phyloP scores from a whole-genome alignment of 441 rosid genomes.

The Breynia disticha region DNA sequence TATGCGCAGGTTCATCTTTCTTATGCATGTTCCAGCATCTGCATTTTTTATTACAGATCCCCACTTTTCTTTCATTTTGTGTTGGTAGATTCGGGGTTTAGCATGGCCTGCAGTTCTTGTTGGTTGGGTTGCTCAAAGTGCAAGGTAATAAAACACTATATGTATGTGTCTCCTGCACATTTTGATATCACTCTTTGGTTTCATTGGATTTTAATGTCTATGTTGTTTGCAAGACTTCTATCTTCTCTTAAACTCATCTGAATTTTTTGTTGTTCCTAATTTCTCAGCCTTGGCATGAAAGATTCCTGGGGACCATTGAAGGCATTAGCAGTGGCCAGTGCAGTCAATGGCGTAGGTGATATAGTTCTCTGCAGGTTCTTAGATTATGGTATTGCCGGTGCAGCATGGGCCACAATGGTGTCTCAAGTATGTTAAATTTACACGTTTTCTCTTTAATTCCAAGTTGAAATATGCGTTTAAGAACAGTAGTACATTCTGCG shows the following conservation, averaged over 20 bases:
- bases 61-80: background rate
- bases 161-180: too few species aligned
- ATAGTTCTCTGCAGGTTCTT: slow-evolving; percentile 64
- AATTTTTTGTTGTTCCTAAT: slow-evolving; percentile 3
- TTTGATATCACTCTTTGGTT: too few species aligned
- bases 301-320: slow-evolving; percentile 94
- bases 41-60: background rate
- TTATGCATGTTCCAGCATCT: too few species aligned
- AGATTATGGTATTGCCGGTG: slow-evolving; percentile 86
- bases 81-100: slow-evolving; percentile 39
- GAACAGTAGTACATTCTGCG: background rate
- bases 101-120: slow-evolving; percentile 47
- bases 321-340: slow-evolving; percentile 68
- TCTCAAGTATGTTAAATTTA: slow-evolving; percentile 47
- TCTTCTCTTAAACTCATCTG: background rate
- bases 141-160: slow-evolving; percentile 25
- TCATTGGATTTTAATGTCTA: too few species aligned
- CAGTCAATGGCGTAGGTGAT: slow-evolving; percentile 69
- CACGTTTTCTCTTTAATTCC: background rate
- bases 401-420: slow-evolving; percentile 95
- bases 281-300: slow-evolving; percentile 84
- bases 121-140: slow-evolving; percentile 58
- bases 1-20: slow-evolving; percentile 34
- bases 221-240: background rate
- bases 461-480: background rate